Base-by-base conservation (phyloP, 1,284 basidiomycete genomes). In the Trichosporon sp. region DNA sequence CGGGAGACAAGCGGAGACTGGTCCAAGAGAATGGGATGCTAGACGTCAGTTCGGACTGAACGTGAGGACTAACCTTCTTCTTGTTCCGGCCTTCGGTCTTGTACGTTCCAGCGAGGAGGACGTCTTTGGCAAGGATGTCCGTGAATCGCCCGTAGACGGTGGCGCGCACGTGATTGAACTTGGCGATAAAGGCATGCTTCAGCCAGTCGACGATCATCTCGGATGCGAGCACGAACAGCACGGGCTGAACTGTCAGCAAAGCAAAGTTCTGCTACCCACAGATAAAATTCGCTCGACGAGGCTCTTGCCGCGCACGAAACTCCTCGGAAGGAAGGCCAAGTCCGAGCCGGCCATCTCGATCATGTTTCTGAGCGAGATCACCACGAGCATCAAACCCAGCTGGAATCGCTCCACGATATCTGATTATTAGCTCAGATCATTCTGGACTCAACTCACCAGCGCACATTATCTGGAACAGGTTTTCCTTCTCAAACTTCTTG, bases 401-500 rank as follows among this genome's bases (percentile, higher is more conserved):
- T 94, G 95, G 79, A 99, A 99, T 1, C 97, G 91, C 83, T 99
- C 97, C 35, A 99, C 97, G 74, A 99, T 98, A 82, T 99, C 97
- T 93, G 76, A 21, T 12, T 4, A 61, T 73, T 7, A 73, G 70
- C 64, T 37, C 2, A 26, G 26, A 14, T 7, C 1, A 4, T 2
- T 14, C 26, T 16, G 1, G 2, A 10, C 7, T 7, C 2, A 54
- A 77, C 86, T 70, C 75, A 93, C 93, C 92, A 74, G 95, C 96
- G 79, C 95, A 98, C 70, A 95, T 97, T 75, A 99, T 96, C 83
- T 99, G 97, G 81, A 99, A 98, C n/a, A 99, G 88, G 79, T 93
- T 98, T 79, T 99, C 97, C 83, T 98, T 99, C 82, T 99, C 97
- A 78, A 99, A 99, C 82, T 93, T 98, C 85, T 99, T 99, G 89